phyloP scores from a whole-genome alignment of 75 land plant species.

The Picea glauca region DNA sequence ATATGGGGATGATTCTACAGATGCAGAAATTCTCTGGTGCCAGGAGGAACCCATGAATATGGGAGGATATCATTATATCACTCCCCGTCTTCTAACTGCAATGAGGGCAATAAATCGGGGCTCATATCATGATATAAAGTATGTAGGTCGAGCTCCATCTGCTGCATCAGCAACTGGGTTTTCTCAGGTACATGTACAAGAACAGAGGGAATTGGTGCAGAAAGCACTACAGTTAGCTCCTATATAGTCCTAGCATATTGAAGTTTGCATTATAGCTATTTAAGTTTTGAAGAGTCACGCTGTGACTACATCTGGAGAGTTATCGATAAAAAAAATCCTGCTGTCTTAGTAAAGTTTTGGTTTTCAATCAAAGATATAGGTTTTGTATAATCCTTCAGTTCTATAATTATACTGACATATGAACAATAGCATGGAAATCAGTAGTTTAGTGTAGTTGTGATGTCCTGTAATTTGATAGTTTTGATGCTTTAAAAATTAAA shows the following conservation, averaged over 20 bases:
- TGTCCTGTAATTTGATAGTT: no score
- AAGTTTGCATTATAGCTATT: no score
- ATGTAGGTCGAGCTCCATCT: constrained; percentile 83
- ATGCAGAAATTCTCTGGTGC: constrained; percentile 96
- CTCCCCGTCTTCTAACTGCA: constrained; percentile 70
- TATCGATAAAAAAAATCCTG: no score
- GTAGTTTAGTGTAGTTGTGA: no score
- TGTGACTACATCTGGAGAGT: no score
- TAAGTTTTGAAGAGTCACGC: no score
- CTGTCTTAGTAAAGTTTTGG: no score
- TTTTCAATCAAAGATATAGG: no score
- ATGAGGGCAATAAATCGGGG: constrained; percentile 73
- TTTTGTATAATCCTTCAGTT: no score
- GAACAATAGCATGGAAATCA: no score
- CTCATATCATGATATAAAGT: constrained; percentile 69
- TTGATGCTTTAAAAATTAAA: no score
- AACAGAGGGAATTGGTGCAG: constrained; percentile 69
- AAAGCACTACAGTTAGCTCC: constrained; percentile 78
- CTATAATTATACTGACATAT: no score
- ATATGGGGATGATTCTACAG: constrained; percentile 22
- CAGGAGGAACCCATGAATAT: constrained; percentile 99
- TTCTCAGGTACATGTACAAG: constrained; percentile 46
- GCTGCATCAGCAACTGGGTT: constrained; percentile 95
- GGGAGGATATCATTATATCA: constrained; percentile 74
- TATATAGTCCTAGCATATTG: constrained; percentile 16